phyloP scores from a whole-genome alignment of 2,329 filamentous ascomycete species.

The Rhytidhysteron rufulum region DNA sequence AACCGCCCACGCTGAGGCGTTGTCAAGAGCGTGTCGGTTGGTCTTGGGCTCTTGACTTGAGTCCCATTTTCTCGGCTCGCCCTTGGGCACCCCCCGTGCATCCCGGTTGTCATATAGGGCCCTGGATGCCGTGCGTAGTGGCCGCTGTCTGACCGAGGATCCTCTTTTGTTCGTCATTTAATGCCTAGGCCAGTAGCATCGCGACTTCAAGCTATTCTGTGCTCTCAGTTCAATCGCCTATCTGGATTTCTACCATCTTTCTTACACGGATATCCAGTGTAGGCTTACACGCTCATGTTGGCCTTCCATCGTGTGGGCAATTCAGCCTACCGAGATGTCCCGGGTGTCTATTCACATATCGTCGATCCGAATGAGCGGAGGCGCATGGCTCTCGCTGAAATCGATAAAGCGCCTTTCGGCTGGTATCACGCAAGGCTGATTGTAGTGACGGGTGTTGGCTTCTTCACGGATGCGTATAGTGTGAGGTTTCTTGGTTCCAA shows the following conservation, averaged over 20 bases:
- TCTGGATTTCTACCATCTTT: no score
- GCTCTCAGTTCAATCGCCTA: background rate
- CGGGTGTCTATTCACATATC: conserved; percentile 24
- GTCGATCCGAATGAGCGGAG: conserved; percentile 31
- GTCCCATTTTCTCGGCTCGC: background rate
- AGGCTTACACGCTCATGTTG: conserved; percentile 13
- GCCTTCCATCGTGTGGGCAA: conserved; percentile 26
- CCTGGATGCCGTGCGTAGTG: background rate
- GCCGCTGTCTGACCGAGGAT: background rate
- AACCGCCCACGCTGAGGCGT: no score
- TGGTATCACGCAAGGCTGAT: conserved; percentile 74
- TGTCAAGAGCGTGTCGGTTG: no score
- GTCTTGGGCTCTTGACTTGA: no score
- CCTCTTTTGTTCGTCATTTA: background rate
- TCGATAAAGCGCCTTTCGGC: conserved; percentile 33
- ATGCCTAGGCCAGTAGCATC: background rate
- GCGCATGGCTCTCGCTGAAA: conserved; percentile 33
- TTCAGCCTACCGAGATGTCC: conserved; percentile 28
- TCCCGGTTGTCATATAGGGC: conserved; percentile 1
- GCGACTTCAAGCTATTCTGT: background rate
- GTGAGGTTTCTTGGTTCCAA: conserved; percentile 9
- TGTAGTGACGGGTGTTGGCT: conserved; percentile 76
- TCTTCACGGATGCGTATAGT: conserved; percentile 79
- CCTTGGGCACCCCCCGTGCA: background rate
- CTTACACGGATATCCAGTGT: background rate